Conservation (phyloP, 345 rosid genomes). For the Nephelium lappaceum region DNA sequence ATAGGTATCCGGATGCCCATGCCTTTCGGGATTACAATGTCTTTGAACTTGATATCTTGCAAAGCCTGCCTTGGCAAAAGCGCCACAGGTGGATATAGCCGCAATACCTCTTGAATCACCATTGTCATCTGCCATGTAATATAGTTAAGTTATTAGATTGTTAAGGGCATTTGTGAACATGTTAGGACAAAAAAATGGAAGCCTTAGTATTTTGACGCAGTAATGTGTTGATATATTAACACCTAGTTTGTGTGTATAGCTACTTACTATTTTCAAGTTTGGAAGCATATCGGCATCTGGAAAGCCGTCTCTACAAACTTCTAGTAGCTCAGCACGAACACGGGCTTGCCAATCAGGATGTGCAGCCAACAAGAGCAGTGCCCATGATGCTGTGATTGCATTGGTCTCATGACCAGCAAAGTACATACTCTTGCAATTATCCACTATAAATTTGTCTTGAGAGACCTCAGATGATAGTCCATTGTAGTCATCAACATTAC, state of each 20-base stretch:
- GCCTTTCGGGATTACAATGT: conserved; percentile 39
- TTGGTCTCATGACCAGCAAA: conserved; percentile 57
- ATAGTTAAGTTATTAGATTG: not conserved
- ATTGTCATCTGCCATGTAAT: conserved; percentile 34
- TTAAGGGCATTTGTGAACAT: not conserved
- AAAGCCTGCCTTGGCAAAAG: conserved; percentile 25
- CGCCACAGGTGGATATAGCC: conserved; percentile 39
- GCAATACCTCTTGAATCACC: conserved; percentile 41
- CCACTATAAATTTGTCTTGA: conserved; percentile 37
- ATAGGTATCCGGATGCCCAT: conserved; percentile 36
- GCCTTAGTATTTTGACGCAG: no score
- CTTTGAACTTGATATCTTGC: conserved; percentile 39
- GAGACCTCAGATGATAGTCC: conserved; percentile 22
- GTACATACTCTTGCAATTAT: conserved; percentile 56
- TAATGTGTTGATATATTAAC: no score
- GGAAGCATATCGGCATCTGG: conserved; percentile 29
- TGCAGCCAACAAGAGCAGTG: conserved; percentile 37
- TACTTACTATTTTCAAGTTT: conserved; percentile 34
- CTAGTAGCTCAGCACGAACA: conserved; percentile 41
- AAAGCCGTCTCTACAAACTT: conserved; percentile 11
- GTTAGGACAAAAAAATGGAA: not conserved
- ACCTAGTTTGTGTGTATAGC: not conserved
- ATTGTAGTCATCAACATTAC: not conserved
- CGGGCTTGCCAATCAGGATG: conserved; percentile 54
- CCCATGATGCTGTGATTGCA: conserved; percentile 42